Evolutionary conservation across 179 eudicot genomes (phyloP).

Genomic region (Monotropa hypopitys): DNA sequence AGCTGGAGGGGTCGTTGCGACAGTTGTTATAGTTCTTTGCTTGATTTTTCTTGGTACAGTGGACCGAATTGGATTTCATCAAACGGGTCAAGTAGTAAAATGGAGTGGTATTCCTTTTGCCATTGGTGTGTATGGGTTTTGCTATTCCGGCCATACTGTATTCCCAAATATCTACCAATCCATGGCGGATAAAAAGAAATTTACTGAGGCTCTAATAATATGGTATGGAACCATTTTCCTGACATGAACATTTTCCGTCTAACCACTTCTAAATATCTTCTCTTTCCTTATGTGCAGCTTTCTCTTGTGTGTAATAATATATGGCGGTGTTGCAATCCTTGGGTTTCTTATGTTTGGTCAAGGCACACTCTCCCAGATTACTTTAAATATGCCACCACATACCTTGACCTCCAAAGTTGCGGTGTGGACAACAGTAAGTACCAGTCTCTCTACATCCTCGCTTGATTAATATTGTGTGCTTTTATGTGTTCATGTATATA

Average conservation of each 20-base stretch:
- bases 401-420: conserved; percentile 55
- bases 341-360: conserved; percentile 90
- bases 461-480: neutral
- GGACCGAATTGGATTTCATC: conserved; percentile 53
- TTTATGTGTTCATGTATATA: neutral
- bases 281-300: conserved; percentile 42
- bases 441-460: neutral
- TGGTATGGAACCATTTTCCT: conserved; percentile 23
- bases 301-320: conserved; percentile 43
- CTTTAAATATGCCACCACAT: conserved; percentile 69
- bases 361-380: conserved; percentile 57
- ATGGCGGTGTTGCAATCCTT: conserved; percentile 61
- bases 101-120: conserved; percentile 74
- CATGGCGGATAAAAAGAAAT: conserved; percentile 81
- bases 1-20: conserved; percentile 81
- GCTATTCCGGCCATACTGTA: conserved; percentile 80
- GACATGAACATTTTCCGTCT: neutral
- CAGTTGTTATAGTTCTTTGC: conserved; percentile 48
- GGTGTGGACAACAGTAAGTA: conserved; percentile 79
- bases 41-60: conserved; percentile 47
- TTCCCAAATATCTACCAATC: conserved; percentile 94
- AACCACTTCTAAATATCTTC: neutral
- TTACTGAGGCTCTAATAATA: conserved; percentile 41
- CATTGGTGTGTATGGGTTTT: conserved; percentile 77
- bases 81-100: conserved; percentile 35